Percentiles rank a stretch among this genome's conserved stretches.
These are phyloP conservation scores for Starmerella sirachaensis DNA, from an alignment of 805 yeast species.

Conservation along the genomic window DNA sequence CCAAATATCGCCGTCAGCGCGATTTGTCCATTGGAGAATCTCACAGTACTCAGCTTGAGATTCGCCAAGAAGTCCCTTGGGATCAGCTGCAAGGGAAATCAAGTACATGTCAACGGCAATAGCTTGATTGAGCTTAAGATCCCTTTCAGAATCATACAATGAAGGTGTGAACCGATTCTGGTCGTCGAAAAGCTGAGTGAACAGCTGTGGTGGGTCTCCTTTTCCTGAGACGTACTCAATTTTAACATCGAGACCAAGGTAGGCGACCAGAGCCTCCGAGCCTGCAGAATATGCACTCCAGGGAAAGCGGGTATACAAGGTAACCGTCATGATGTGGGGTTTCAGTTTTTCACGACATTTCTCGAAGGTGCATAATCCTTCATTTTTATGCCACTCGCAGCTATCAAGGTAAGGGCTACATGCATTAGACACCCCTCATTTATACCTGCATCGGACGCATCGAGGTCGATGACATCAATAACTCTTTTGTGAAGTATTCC, in stretches of 20 bases:
- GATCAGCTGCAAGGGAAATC: conserved; percentile 18
- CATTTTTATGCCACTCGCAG: too few species aligned
- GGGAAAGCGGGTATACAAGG: conserved; percentile 18
- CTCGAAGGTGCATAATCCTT: too few species aligned
- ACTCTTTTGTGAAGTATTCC: too few species aligned
- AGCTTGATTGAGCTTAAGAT: conserved; percentile 16
- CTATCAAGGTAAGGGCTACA: too few species aligned
- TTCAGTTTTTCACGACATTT: too few species aligned
- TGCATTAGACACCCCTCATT: too few species aligned
- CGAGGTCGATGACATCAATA: too few species aligned
- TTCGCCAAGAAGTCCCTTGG: conserved; percentile 19
- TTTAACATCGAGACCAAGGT: conserved; percentile 19
- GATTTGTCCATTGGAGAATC: conserved; percentile 67
- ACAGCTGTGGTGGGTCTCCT: conserved; percentile 9
- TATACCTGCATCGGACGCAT: too few species aligned
- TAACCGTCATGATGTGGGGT: conserved; percentile 22
- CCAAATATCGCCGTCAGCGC: conserved; percentile 57
- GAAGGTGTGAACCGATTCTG: conserved; percentile 19
- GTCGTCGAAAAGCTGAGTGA: conserved; percentile 15
- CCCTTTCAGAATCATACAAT: conserved; percentile 14
- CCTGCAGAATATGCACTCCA: conserved; percentile 15
- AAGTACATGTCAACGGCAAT: conserved; percentile 22
- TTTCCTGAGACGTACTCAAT: conserved; percentile 9
- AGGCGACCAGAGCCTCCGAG: conserved; percentile 18
- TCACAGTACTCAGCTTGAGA: conserved; percentile 12